Evolutionary conservation across 495 filamentous ascomycete species (phyloP), one percentile per base, ranked within the genome.

Genomic region (Neurospora tetraspora): DNA sequence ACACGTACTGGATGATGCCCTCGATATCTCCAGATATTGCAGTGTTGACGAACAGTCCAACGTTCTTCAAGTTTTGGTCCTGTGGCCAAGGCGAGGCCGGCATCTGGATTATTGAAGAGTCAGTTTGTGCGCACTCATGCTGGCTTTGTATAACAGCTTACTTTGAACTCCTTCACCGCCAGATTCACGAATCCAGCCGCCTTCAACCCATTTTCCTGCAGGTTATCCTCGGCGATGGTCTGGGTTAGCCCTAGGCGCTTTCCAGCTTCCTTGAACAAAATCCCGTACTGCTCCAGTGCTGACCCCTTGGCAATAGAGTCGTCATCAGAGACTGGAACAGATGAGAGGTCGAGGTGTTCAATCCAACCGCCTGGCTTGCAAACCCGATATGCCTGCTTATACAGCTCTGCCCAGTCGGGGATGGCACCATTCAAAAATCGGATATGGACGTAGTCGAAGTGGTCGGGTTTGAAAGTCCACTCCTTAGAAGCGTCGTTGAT

Each of bases 401-500:
- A 77, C 40, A 88, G 80, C 39, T 76, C 73, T 37, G 74, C 80
- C 76, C 86, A 87, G 78, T 89, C 83, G 36, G 82, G 76, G 71
- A 88, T 86, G 53, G 78, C 83, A 73, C 82, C 83, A 40, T 82
- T 81, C 73, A 90, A 81, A 72, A 85, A 81, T 11, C 88, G 83
- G 10, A 81, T 78, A 73, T 89, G 85, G 71, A 90, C 84, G 74
- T 84, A 86, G 77, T 89, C 83, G 74, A 86, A 89, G 36, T 80
- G 77, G n/a, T 81, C 74, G 47, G 73, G 74, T 71, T 84, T 88
- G 27, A 34, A 53, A 0, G 82, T 74, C 88, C 88, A 90, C 5
- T 83, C 78, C 43, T 86, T 84, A 75, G 88, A 87, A 2, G 83
- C 83, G 72, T 89, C 86, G 73, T 86, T 85, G 68, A 89, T 82